Base-by-base conservation (phyloP, 306 rosid genomes). In the Lablab purpureus region DNA sequence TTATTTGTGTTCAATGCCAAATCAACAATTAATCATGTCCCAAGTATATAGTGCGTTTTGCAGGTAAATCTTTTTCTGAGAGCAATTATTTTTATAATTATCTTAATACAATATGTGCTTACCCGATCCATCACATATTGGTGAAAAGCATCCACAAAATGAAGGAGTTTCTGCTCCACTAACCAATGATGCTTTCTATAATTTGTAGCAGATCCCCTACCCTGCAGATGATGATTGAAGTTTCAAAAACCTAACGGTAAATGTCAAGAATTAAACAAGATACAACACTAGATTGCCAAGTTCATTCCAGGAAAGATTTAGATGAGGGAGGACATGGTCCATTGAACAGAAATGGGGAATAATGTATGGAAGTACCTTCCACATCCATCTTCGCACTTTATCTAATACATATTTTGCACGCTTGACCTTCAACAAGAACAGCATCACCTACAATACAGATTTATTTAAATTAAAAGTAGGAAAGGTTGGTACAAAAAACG, bases 121-220 rank as follows among this genome's bases (percentile, higher is more conserved):
- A 95, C 99, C 78, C 96, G 89, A 76, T 95, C 99, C 99, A 95
- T 95, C 83, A 95, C 99, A 82, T 92, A 95, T 86, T 91, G 98
- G 83, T 92, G 98, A 89, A 95, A 95, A 58, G 99, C 99, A 85
- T 95, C 99, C 77, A 95, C 99, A 81, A 95, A 91, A 87, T 95
- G 98, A 80, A 95, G 99, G 59, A 95, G 98, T 87, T 95, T 95
- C 87, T 95, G 98, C 85, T 92, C 97, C 88, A 95, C 88, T 84
- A 92, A 81, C 99, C 98, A 92, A 80, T 92, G 97, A 75, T 71
- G 91, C 80, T 95, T 95, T 83, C 83, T 74, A 79, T 80, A 83
- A 78, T 85, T 86, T 51, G 87, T 50, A 22, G 84, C 73, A 64
- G 90, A 84, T 80, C 89, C 89, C 84, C 92, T 87, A 72, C 94